These are phyloP conservation scores for Ogataea pini DNA, from an alignment of 805 yeast genomes.

Conservation along the genomic window DNA sequence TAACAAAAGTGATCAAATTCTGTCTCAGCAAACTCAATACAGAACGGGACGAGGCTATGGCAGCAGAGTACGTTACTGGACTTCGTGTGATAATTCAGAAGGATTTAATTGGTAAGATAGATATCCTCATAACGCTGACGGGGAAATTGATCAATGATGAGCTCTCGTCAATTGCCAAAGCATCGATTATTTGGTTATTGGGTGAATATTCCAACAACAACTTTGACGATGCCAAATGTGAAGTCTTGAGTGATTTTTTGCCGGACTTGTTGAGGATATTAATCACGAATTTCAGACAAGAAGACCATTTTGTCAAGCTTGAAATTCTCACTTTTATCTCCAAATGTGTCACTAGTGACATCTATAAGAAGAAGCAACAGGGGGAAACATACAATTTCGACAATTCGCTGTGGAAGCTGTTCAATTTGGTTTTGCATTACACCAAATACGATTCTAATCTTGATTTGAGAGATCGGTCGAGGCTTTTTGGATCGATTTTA, in stretches of 20 bases:
- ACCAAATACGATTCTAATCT: constrained; percentile 72
- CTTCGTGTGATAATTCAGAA: constrained; percentile 71
- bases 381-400: constrained; percentile 35
- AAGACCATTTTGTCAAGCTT: constrained; percentile 59
- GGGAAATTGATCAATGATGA: constrained; percentile 28
- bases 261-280: constrained; percentile 74
- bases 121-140: constrained; percentile 53
- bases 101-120: constrained; percentile 52
- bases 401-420: constrained; percentile 50
- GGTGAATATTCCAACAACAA: constrained; percentile 65
- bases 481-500: constrained; percentile 67
- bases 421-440: constrained; percentile 59
- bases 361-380: constrained; percentile 42
- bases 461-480: constrained; percentile 83
- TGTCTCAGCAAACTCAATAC: constrained; percentile 44
- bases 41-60: constrained; percentile 35
- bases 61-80: constrained; percentile 70
- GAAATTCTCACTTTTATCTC: constrained; percentile 75
- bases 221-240: constrained; percentile 17
- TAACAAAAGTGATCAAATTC: constrained; percentile 61
- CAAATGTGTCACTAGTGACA: constrained; percentile 60
- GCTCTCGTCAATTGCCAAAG: constrained; percentile 52
- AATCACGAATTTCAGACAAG: constrained; percentile 52
- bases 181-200: constrained; percentile 86
- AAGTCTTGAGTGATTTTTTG: constrained; percentile 44